Evolutionary conservation across 163 green algal genomes (phyloP), one percentile per base, ranked within the genome.

Genomic region (Trebouxia gelatinosa): DNA sequence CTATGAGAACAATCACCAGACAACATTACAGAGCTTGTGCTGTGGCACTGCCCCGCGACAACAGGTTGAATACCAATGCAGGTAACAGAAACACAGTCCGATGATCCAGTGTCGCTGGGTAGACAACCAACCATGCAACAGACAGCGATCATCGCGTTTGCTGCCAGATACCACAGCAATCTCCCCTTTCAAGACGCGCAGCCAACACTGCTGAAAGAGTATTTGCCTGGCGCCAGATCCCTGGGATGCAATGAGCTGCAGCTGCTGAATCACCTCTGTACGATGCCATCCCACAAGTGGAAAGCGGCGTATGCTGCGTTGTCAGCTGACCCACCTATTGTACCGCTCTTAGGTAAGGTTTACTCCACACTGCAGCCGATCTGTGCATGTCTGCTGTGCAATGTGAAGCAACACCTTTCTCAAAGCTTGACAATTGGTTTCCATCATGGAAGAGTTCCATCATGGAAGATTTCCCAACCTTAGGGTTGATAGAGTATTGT

Each of bases 221-320:
- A 92, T 83, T 76, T 94, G 28, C 89, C 90, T 3, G 85, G 88
- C 0, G 84, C 90, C 4, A 82, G 79, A 54, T 65, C 86, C 2
- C 84, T 95, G 13, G 90, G 88, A 0, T 88, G 77, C 79, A 94
- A 95, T 54, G 90, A 95, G 78, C 82, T 95, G 74, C 83, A 91
- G 67, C 78, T 89, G 21, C 37, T 90, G 65, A 67, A 81, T 28
- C 85, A 89, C 78, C 59, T 90, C 57, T 80, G 29, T 74, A 78
- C 5, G 6, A 37, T 78, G 38, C 87, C 85, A 21, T 40, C 78
- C 21, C 75, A 85, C 35, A 89, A 89, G 70, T 89, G 88, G 80
- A 40, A 78, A 35, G 70, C 70, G 32, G 78, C 80, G 1, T 66
- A 50, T 6, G 67, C 68, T 2, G 35, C 74, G 3, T 34, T 85